These are phyloP conservation scores for Spathaspora sp. DNA, from an alignment of 1,139 yeast species.

Conservation along the genomic window DNA sequence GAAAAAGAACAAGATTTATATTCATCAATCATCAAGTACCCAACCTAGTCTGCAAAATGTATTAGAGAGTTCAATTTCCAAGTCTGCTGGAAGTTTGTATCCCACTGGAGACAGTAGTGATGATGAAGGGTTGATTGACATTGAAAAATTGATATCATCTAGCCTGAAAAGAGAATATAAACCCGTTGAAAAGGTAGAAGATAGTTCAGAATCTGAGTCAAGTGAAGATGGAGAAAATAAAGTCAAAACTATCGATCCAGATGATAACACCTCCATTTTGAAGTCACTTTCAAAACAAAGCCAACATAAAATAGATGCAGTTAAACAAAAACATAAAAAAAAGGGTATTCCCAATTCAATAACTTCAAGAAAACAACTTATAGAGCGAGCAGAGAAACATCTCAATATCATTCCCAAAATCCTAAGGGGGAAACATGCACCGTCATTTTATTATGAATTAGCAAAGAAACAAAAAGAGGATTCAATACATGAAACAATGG, in stretches of 20 bases:
- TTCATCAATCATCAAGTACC: neutral
- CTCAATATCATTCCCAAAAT: conserved; percentile 39
- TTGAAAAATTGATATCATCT: neutral
- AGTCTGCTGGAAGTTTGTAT: neutral
- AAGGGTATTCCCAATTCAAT: conserved; percentile 27
- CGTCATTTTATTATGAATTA: conserved; percentile 48
- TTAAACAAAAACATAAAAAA: conserved; percentile 21
- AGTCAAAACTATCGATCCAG: conserved; percentile 6
- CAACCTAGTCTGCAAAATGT: neutral
- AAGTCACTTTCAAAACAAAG: conserved; percentile 14
- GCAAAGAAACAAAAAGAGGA: conserved; percentile 41
- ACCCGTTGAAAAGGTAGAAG: neutral
- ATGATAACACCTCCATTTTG: conserved; percentile 6
- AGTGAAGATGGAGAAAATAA: conserved; percentile 13
- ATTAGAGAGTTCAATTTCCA: neutral
- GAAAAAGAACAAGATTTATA: neutral
- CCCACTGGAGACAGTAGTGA: conserved; percentile 2
- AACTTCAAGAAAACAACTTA: conserved; percentile 23
- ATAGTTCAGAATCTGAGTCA: neutral
- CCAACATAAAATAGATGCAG: conserved; percentile 14
- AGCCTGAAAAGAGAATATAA: conserved; percentile 8
- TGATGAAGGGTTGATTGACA: conserved; percentile 2
- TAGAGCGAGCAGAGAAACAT: conserved; percentile 27
- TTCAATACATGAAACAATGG: conserved; percentile 45
- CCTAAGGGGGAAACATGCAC: conserved; percentile 36